phyloP scores from a whole-genome alignment of 2,329 filamentous ascomycete genomes.

The Allantophomopsis cytisporea region DNA sequence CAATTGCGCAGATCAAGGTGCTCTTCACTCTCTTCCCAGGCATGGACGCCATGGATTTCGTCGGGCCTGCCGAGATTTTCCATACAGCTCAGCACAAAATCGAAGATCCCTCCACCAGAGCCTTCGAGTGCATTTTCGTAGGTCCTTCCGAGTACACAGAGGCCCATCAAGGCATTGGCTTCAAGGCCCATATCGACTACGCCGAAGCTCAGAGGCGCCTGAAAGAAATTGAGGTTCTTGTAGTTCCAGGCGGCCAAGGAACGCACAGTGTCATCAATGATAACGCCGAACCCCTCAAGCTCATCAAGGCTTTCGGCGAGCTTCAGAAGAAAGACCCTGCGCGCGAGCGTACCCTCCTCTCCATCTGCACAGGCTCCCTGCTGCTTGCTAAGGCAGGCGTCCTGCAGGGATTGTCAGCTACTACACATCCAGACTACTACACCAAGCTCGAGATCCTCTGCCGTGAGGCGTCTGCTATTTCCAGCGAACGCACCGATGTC shows the following conservation, averaged over 20 bases:
- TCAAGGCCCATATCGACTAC: conserved; percentile 64
- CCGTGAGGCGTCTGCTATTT: conserved; percentile 56
- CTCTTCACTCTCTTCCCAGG: conserved; percentile 41
- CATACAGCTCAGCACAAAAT: conserved; percentile 35
- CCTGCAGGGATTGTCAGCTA: conserved; percentile 66
- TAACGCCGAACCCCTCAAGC: conserved; percentile 52
- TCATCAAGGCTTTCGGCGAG: conserved; percentile 67
- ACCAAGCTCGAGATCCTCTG: conserved; percentile 73
- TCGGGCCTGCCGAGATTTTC: conserved; percentile 44
- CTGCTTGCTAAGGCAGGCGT: conserved; percentile 67
- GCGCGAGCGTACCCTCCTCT: conserved; percentile 70
- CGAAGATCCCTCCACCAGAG: conserved; percentile 27
- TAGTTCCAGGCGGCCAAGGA: conserved; percentile 59
- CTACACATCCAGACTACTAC: conserved; percentile 69
- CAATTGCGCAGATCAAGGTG: conserved; percentile 34
- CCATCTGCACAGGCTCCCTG: conserved; percentile 67
- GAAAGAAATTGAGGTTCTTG: conserved; percentile 49
- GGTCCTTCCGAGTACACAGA: conserved; percentile 36
- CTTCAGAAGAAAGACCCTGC: conserved; percentile 67
- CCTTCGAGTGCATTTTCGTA: conserved; percentile 13
- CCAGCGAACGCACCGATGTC: conserved; percentile 69
- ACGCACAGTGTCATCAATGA: conserved; percentile 48
- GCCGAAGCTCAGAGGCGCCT: conserved; percentile 58
- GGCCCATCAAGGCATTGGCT: conserved; percentile 48
- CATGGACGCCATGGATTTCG: conserved; percentile 42